phyloP scores from a whole-genome alignment of 139 green algal species.

The Ettlia oleoabundans region DNA sequence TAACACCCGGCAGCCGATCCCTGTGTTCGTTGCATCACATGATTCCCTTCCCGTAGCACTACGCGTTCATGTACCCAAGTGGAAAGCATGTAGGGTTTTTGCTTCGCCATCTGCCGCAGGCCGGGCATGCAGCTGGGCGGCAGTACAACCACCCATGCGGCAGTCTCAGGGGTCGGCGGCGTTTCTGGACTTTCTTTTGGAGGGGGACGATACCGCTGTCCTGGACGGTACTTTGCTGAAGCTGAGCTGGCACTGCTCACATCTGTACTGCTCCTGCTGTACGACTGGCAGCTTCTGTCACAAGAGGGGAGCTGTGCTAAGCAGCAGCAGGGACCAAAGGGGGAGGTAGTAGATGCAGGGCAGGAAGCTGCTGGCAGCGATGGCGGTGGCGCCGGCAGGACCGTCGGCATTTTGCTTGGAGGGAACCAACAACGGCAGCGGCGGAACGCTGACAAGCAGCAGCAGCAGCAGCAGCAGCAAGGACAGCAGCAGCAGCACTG shows the following conservation, averaged over 20 bases:
- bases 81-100: too few relatives aligned
- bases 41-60: too few relatives aligned
- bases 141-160: slow-evolving; percentile 19
- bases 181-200: slow-evolving; percentile 67
- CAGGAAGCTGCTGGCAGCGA: too few relatives aligned
- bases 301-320: too few relatives aligned
- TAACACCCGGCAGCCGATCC: too few relatives aligned
- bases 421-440: background rate
- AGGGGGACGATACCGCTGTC: slow-evolving; percentile 67
- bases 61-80: too few relatives aligned
- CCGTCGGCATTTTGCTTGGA: too few relatives aligned
- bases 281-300: slow-evolving; percentile 32
- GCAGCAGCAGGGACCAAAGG: too few relatives aligned
- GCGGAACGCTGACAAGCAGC: background rate
- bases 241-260: slow-evolving; percentile 70
- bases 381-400: too few relatives aligned
- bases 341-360: too few relatives aligned
- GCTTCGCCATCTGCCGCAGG: slow-evolving; percentile 30
- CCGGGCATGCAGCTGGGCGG: slow-evolving; percentile 44
- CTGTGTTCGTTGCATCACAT: too few relatives aligned
- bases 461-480: background rate
- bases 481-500: background rate
- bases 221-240: slow-evolving; percentile 78
- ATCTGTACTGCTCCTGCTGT: slow-evolving; percentile 57
- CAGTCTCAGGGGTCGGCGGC: slow-evolving; percentile 54